Conservation (phyloP, 148 eudicot species). For the Cornus suecica region DNA sequence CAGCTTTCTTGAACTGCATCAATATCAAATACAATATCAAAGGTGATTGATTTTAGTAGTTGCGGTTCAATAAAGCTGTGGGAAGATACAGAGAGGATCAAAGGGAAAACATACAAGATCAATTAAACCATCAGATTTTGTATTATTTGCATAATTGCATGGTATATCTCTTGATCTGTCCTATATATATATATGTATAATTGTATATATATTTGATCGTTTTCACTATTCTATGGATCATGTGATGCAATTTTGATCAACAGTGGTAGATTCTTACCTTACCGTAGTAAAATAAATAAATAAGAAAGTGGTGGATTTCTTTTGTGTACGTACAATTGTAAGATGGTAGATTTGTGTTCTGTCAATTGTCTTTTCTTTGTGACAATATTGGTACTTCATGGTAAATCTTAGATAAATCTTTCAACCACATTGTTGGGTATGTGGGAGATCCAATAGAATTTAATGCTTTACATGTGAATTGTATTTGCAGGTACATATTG, state of each 20-base stretch:
- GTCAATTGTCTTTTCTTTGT: no score
- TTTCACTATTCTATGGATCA: not conserved
- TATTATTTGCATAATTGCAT: not conserved
- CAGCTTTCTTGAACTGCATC: slow-evolving; percentile 99
- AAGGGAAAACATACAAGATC: not conserved
- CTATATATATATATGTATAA: not conserved
- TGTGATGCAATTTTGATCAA: not conserved
- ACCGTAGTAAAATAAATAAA: no score
- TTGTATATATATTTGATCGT: no score
- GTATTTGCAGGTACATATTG: not conserved
- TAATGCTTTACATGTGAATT: not conserved
- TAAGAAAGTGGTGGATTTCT: no score
- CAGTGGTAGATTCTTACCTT: no score
- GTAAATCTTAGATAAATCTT: not conserved
- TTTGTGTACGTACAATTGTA: no score
- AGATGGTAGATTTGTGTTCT: no score
- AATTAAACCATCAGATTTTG: not conserved
- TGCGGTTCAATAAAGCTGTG: slow-evolving; percentile 88
- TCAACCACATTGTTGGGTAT: not conserved
- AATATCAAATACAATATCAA: not conserved
- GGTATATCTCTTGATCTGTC: not conserved
- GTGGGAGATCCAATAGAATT: not conserved
- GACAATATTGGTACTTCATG: not conserved
- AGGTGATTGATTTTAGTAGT: not conserved
- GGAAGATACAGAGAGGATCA: slow-evolving; percentile 59